These are phyloP conservation scores for Dictyostelium purpureum DNA, from an alignment of 78 protist species.

Conservation along the genomic window DNA sequence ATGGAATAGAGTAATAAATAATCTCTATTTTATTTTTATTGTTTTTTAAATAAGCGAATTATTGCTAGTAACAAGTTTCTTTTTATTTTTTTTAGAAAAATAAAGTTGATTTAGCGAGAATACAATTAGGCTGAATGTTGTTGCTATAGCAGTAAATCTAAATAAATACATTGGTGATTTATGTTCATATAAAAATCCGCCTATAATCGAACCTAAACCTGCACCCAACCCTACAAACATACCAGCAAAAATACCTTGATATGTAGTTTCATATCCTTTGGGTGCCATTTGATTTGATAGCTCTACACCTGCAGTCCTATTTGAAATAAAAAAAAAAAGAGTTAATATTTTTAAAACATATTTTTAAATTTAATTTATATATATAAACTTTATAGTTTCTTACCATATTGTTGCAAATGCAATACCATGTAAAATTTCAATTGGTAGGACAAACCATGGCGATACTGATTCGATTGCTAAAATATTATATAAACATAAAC, in stretches of 20 bases:
- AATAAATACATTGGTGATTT: background rate
- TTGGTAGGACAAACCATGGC: slow-evolving; percentile 47
- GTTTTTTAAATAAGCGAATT: too few species aligned
- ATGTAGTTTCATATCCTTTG: slow-evolving; percentile 9
- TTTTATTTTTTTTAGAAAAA: background rate
- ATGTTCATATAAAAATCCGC: slow-evolving; percentile 19
- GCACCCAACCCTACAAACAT: background rate
- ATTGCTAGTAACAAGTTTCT: too few species aligned
- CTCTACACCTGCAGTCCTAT: slow-evolving; percentile 21
- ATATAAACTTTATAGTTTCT: too few species aligned
- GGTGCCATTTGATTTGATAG: background rate
- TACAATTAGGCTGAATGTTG: background rate
- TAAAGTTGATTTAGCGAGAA: background rate
- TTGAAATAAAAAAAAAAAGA: too few species aligned
- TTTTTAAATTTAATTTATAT: too few species aligned
- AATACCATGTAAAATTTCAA: slow-evolving; percentile 61
- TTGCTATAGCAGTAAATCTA: background rate
- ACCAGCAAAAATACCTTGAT: slow-evolving; percentile 18
- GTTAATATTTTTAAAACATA: too few species aligned
- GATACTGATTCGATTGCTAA: background rate
- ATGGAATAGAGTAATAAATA: too few species aligned
- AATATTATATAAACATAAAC: background rate
- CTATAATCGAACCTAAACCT: slow-evolving; percentile 8
- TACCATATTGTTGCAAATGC: slow-evolving; percentile 55
- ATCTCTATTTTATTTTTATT: too few species aligned